Conservation (phyloP, 1,284 basidiomycete species). For the Marasmius tenuissimus region DNA sequence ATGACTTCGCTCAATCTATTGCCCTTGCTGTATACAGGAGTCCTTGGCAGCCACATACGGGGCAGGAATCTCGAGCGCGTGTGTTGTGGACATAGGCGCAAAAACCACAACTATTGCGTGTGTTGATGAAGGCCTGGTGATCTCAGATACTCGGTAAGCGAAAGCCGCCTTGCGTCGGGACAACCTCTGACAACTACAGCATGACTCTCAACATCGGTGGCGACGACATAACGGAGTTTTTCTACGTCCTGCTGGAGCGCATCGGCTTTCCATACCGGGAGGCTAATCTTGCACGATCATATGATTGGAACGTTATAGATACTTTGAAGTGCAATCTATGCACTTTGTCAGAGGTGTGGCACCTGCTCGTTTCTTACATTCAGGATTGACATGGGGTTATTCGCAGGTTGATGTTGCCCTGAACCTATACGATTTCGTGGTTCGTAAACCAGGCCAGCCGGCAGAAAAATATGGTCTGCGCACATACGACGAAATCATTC, state of each 20-base stretch:
- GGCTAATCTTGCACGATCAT: conserved; percentile 69
- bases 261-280: conserved; percentile 91
- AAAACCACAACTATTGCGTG: conserved; percentile 86
- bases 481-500: conserved; percentile 94
- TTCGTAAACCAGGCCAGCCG: conserved; percentile 72
- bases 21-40: conserved; percentile 55
- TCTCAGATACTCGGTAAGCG: conserved; percentile 82
- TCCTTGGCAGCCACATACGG: conserved; percentile 93
- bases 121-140: conserved; percentile 92
- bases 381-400: background rate
- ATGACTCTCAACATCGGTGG: conserved; percentile 89
- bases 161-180: conserved; percentile 3
- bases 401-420: conserved; percentile 82
- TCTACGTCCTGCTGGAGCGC: conserved; percentile 78
- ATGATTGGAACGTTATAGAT: conserved; percentile 90
- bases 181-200: conserved; percentile 38
- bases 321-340: conserved; percentile 83
- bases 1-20: background rate
- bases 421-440: conserved; percentile 88
- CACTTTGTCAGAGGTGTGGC: conserved; percentile 79
- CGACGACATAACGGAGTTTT: conserved; percentile 89
- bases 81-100: conserved; percentile 94
- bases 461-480: conserved; percentile 90
- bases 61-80: conserved; percentile 91
- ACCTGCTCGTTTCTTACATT: background rate